Evolutionary conservation across 345 rosid species (phyloP), one percentile per base, ranked within the genome.

Genomic region (Alliaria petiolata): DNA sequence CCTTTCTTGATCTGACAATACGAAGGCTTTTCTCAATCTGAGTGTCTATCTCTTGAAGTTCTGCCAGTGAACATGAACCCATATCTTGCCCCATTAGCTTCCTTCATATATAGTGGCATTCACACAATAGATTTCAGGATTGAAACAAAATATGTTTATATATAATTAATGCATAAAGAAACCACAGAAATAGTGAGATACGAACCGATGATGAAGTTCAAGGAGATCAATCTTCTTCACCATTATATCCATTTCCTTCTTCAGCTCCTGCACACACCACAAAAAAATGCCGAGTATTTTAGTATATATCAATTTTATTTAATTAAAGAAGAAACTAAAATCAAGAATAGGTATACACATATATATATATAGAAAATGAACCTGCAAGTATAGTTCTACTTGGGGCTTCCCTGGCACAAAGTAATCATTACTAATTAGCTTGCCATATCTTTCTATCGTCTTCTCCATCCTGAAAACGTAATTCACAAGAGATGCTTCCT

Each of bases 1-100:
- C 95, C 97, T 87, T 91, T 84, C 83, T 87, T 45, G 83, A 78
- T 78, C 97, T 84, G 38, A 88, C 71, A 35, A 15, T 80, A 43
- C 42, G 26, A 49, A 91, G 78, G 66, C 95, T 88, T 58, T 36
- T 78, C 80, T 82, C 89, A 9, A 88, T 77, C 72, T 86, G 86
- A 39, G 16, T 26, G 26, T 61, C 81, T 28, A 85, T 76, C 43
- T 76, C 76, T 22, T 77, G 79, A 70, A 88, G 86, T 52, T 88
- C 89, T 15, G 77, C 78, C 3, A 71, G 1, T 3, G 87, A 80
- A 67, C 88, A 85, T 2, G 85, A 78, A 49, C 17, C 82, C 58
- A 88, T 66, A 45, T 52, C 58, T 56, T 83, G 81, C 72, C 97
- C 95, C 77, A 78, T 39, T 61, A 90, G 74, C 78, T 83, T 88